Evolutionary conservation across 1,139 yeast genomes (phyloP), one percentile per base, ranked within the genome.

Genomic region (Taphrina wiesneri): DNA sequence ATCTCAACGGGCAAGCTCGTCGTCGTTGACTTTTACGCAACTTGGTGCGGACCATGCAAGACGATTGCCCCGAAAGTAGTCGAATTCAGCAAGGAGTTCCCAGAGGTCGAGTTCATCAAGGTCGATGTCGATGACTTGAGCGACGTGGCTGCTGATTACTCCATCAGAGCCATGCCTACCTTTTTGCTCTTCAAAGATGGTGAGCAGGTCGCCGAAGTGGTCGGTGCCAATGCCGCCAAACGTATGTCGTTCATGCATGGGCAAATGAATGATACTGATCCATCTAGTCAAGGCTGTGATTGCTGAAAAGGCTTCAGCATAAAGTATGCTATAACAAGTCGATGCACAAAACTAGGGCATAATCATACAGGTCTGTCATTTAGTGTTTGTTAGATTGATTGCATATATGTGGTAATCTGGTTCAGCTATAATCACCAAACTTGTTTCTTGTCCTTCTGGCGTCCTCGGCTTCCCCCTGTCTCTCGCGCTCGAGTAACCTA

Each of bases 41-140:
- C 92, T 70, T 91, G 97, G 97, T 91, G 97, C 79, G 97, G 96
- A 73, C 97, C 97, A 70, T 91, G 97, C 82, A 90, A 90, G 62
- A 88, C 88, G 86, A 87, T 91, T 80, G 91, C 96, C 69, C 97
- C 97, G 75, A 81, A 89, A 80, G 79, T 91, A 73, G 95, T 90
- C 74, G 88, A 88, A 78, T 87, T 90, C 75, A 77, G 86, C 49
- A 77, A 79, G 61, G 82, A 84, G 73, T 82, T 80, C 78, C 77
- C 81, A 41, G 77, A 80, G 59, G 92, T 87, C 71, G 83, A 81
- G 72, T 90, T 91, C 83, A 81, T 84, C 82, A 90, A 90, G 82
- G 84, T 90, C 67, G 96, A 90, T 74, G 96, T 90, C 70, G 96
- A 91, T 75, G 85, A 86, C 75, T 80, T 86, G 71, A 82, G 87